Base-by-base conservation (phyloP, 176 grass and related monocot genomes). In the Tillandsia fasciculata region DNA sequence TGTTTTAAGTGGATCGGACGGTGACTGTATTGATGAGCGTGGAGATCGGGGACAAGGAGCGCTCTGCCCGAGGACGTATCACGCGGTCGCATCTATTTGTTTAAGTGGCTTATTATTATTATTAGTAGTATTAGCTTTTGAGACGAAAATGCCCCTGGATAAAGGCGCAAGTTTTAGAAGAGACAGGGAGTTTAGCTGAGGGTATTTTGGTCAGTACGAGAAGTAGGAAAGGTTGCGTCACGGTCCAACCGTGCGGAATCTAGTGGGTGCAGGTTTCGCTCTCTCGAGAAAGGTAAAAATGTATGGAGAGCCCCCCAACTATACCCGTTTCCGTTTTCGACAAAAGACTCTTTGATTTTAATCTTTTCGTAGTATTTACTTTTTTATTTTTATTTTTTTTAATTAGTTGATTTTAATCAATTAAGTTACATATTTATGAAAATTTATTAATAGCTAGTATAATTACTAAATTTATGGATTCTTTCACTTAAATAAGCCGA, bases 51-150 rank as follows among this genome's bases (percentile, higher is more conserved):
- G 64, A 70, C 68, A 77, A 69, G 10, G 13, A 12, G 26, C 66
- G 76, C 82, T 63, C 85, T 73, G 85, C 82, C 83, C 79, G 89
- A 92, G 82, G 83, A 76, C 76, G 2, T 12, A 57, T 8, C 14
- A 17, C 12, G 52, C 11, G 63, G 63, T 86, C 83, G 81, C 90
- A 83, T 89, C 86, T 73, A 72, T 52, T 2, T 51, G 52, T 64
- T 71, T 68, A 51, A 68, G 54, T 78, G 11, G n/a, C 12, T 70
- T 22, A 64, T n/a, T 24, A 7, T 78, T 71, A 0, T 10, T 8
- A 10, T 2, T 24, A 20, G 20, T 20, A 20, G 29, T 33, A 5
- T 33, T 33, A 33, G 29, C 0, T 33, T 42, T 7, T 42, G 33
- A 42, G 23, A 26, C 76, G 1, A 65, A 52, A 72, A 0, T 79